Conservation (phyloP, 257 asterid genomes). For the Primulina eburnea region DNA sequence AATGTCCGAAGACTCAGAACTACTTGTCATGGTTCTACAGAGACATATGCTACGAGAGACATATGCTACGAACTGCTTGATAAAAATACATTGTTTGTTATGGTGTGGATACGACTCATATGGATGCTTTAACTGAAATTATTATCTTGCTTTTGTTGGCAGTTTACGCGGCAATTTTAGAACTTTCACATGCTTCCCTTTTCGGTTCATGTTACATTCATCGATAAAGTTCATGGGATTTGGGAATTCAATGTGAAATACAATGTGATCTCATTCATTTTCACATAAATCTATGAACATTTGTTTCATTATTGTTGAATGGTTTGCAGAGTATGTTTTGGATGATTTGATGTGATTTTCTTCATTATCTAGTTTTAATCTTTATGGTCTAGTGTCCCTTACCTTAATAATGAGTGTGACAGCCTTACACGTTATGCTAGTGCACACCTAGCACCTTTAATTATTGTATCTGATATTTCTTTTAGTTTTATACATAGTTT, state of each 20-base stretch:
- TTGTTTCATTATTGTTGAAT: background rate
- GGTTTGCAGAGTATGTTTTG: background rate
- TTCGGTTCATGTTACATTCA: background rate
- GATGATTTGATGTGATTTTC: background rate
- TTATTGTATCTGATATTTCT: background rate
- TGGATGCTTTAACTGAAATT: background rate
- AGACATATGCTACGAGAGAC: background rate
- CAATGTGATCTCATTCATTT: background rate
- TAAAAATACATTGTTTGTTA: background rate
- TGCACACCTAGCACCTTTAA: background rate
- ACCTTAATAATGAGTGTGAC: too few species aligned
- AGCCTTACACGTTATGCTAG: too few species aligned
- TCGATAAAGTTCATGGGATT: background rate
- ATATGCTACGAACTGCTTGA: background rate
- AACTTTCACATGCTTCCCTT: background rate
- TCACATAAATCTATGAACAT: background rate
- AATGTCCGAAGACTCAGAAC: background rate
- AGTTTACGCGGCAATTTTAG: background rate
- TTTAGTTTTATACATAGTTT: background rate
- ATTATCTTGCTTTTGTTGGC: background rate
- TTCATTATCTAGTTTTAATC: too few species aligned
- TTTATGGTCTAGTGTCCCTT: too few species aligned
- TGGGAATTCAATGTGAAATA: background rate
- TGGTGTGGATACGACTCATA: background rate
- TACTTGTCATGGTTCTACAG: background rate